Evolutionary conservation across 192 early-diverging fungal species (phyloP).

Genomic region (Phlyctochytrium planicorne): DNA sequence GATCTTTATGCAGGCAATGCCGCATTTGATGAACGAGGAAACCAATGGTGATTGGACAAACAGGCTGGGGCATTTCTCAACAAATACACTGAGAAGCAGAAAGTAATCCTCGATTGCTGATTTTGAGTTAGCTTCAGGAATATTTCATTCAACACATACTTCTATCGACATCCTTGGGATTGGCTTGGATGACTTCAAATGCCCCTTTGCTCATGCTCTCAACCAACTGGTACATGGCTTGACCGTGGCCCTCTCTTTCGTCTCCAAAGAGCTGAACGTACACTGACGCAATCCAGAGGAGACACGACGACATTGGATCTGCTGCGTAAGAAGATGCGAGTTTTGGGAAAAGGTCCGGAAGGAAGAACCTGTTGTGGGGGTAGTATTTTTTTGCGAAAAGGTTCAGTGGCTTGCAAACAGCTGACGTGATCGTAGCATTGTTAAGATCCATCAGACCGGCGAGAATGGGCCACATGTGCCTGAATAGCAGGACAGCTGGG

Average conservation of each 20-base stretch:
- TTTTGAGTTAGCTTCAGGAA: background rate
- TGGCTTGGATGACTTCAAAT: constrained; percentile 57
- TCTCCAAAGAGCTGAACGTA: constrained; percentile 64
- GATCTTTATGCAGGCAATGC: constrained; percentile 53
- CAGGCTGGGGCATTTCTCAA: constrained; percentile 52
- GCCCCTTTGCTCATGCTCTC: constrained; percentile 64
- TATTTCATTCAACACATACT: constrained; percentile 65
- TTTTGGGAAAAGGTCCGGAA: constrained; percentile 58
- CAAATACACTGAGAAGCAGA: constrained; percentile 47
- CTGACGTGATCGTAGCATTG: constrained; percentile 44
- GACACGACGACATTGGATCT: constrained; percentile 57
- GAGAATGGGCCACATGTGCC: constrained; percentile 74
- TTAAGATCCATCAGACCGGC: constrained; percentile 54
- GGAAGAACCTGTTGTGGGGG: constrained; percentile 51
- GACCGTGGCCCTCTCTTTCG: constrained; percentile 49
- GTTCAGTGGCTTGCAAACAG: constrained; percentile 57
- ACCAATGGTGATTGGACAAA: constrained; percentile 57
- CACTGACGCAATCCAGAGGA: constrained; percentile 78
- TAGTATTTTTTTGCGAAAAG: constrained; percentile 59
- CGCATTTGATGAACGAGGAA: constrained; percentile 61
- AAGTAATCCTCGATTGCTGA: constrained; percentile 81
- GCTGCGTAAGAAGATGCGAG: constrained; percentile 68
- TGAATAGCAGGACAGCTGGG: constrained; percentile 66
- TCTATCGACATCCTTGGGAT: constrained; percentile 42
- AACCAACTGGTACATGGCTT: constrained; percentile 56